phyloP scores from a whole-genome alignment of 768 basidiomycete species.

The Pleurotus ostreatus region DNA sequence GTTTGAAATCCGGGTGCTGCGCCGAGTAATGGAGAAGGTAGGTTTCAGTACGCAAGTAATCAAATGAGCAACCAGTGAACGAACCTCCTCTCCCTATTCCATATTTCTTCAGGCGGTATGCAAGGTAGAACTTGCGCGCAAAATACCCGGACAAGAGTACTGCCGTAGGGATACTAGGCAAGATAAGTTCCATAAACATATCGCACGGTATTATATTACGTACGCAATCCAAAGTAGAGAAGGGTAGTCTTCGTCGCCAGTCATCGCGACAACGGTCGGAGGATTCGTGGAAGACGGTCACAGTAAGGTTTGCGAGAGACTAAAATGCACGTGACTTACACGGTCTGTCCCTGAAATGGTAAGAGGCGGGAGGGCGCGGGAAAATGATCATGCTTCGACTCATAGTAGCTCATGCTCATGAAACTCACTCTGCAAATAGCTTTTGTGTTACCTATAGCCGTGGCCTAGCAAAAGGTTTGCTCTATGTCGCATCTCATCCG shows the following conservation, averaged over 20 bases:
- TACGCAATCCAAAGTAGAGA: slow-evolving; percentile 46
- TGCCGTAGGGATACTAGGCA: slow-evolving; percentile 37
- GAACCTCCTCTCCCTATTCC: slow-evolving; percentile 57
- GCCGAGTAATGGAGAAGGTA: background rate
- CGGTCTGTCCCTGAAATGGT: too few species aligned
- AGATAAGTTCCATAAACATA: background rate
- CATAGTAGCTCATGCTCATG: too few species aligned
- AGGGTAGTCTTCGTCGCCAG: slow-evolving; percentile 25
- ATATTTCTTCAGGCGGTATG: slow-evolving; percentile 37
- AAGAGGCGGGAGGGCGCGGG: too few species aligned
- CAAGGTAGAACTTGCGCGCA: slow-evolving; percentile 46
- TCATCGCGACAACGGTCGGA: too few species aligned
- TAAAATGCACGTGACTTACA: too few species aligned
- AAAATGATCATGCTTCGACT: too few species aligned
- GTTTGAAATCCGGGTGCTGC: slow-evolving; percentile 55
- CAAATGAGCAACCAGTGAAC: slow-evolving; percentile 9
- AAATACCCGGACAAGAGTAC: slow-evolving; percentile 43
- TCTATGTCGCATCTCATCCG: too few species aligned
- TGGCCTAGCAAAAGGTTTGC: too few species aligned
- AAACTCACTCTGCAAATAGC: too few species aligned
- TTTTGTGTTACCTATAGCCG: too few species aligned
- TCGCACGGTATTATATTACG: slow-evolving; percentile 12
- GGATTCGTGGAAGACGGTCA: too few species aligned
- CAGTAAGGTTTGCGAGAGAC: too few species aligned
- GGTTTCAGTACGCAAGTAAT: background rate